Evolutionary conservation across 805 yeast genomes (phyloP).

Genomic region (Zygotorulaspora florentina): DNA sequence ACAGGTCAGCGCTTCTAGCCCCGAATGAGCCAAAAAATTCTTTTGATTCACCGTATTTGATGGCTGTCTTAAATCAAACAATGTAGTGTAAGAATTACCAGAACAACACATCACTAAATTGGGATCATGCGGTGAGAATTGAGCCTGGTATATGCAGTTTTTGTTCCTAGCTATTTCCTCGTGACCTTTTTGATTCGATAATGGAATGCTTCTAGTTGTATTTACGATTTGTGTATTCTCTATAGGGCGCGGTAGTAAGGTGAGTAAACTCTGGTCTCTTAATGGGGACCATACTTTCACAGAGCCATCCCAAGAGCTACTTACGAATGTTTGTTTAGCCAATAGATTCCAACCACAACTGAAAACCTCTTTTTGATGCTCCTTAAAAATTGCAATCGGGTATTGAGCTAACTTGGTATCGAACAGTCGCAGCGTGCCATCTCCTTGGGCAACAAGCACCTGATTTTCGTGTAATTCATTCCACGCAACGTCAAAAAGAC

Average conservation of each 20-base stretch:
- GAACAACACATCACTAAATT: conserved; percentile 60
- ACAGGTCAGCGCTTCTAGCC: conserved; percentile 71
- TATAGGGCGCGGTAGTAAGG: conserved; percentile 41
- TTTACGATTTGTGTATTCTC: conserved; percentile 24
- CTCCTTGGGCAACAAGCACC: conserved; percentile 78
- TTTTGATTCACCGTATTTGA: conserved; percentile 47
- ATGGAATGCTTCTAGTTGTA: conserved; percentile 27
- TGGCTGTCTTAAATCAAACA: conserved; percentile 79
- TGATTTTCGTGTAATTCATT: conserved; percentile 89
- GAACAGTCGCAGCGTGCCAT: conserved; percentile 79
- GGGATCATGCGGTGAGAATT: conserved; percentile 82
- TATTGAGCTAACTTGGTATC: conserved; percentile 64
- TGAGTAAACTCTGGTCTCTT: conserved; percentile 51
- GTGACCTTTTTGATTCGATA: conserved; percentile 37
- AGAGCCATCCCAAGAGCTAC: conserved; percentile 91
- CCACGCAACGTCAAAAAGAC: conserved; percentile 85
- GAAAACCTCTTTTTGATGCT: conserved; percentile 73
- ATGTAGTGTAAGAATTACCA: conserved; percentile 66
- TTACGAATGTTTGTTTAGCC: conserved; percentile 62
- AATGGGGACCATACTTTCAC: conserved; percentile 74
- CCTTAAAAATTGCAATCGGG: conserved; percentile 72
- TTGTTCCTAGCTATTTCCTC: conserved; percentile 36
- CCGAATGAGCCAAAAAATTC: conserved; percentile 69
- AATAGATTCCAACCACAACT: conserved; percentile 69
- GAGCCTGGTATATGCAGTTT: conserved; percentile 73